Conservation (phyloP, 83 land plant species). For the Thuja plicata region DNA sequence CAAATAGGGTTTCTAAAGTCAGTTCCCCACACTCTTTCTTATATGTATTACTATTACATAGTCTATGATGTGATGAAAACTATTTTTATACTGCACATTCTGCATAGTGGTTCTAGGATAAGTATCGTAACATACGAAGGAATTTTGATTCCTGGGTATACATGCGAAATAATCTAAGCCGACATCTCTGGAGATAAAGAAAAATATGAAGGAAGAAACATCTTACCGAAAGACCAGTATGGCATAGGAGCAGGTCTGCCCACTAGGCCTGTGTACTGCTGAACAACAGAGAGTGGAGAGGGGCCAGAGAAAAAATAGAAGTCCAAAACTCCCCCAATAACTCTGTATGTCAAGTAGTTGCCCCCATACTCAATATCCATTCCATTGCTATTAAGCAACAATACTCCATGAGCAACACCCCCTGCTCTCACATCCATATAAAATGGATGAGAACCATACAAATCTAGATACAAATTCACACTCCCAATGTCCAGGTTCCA, state of each 20-base stretch:
- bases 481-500: neutral
- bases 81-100: no score
- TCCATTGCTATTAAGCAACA: slow-evolving; percentile 15
- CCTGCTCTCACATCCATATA: slow-evolving; percentile 27
- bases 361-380: neutral
- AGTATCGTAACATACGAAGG: neutral
- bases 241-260: slow-evolving; percentile 40
- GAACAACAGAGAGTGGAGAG: slow-evolving; percentile 18
- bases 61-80: neutral
- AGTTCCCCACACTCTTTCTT: neutral
- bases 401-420: slow-evolving; percentile 31
- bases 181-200: neutral
- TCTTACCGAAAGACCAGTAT: slow-evolving; percentile 18
- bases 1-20: neutral
- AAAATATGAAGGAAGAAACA: neutral
- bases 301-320: slow-evolving; percentile 33
- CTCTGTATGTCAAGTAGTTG: slow-evolving; percentile 18
- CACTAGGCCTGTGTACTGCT: slow-evolving; percentile 28
- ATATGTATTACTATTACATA: neutral
- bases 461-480: neutral
- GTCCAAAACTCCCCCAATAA: slow-evolving; percentile 29
- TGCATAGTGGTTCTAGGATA: neutral
- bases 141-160: no score
- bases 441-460: slow-evolving; percentile 29
- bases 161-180: neutral